These are phyloP conservation scores for Fusarium tricinctum DNA, from an alignment of 2,329 filamentous ascomycete genomes.

Conservation along the genomic window DNA sequence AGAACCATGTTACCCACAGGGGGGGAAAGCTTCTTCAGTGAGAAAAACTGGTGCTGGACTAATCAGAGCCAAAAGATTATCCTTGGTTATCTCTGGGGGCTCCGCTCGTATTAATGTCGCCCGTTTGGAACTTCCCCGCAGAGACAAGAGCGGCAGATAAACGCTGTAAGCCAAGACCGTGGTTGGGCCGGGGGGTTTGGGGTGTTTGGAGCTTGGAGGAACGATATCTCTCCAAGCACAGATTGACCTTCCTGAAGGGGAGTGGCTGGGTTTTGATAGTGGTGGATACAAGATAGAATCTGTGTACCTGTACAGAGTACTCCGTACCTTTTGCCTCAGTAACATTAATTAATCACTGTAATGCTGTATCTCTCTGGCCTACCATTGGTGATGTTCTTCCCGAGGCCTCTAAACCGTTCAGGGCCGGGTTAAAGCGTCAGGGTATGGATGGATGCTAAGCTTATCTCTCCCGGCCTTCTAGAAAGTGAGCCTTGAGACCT, in stretches of 20 bases:
- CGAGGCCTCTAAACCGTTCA: neutral
- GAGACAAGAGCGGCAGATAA: constrained; percentile 40
- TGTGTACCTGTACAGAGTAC: neutral
- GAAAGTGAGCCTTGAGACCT: constrained; percentile 15
- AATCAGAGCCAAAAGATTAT: neutral
- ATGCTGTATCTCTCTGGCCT: neutral
- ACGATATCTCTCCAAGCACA: constrained; percentile 24
- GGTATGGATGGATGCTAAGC: constrained; percentile 2
- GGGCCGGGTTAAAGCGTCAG: constrained; percentile 8
- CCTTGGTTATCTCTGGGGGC: constrained; percentile 11
- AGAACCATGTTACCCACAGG: neutral
- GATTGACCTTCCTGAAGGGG: constrained; percentile 40
- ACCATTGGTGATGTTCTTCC: constrained; percentile 10
- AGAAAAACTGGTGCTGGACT: neutral
- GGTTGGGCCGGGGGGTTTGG: constrained; percentile 30
- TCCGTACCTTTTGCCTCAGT: neutral
- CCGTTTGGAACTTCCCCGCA: constrained; percentile 39
- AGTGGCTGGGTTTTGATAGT: constrained; percentile 32
- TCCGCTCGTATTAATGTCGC: constrained; percentile 9
- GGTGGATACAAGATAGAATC: constrained; percentile 30
- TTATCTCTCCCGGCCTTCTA: constrained; percentile 29
- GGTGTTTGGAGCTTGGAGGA: constrained; percentile 5
- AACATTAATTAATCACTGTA: neutral
- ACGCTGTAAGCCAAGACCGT: constrained; percentile 35
- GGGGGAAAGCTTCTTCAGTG: neutral